A percentile compares a stretch with the other conserved stretches of the same genome.
These are phyloP conservation scores for Alternaria brassicae DNA, from an alignment of 2,329 filamentous ascomycete genomes.

Conservation along the genomic window DNA sequence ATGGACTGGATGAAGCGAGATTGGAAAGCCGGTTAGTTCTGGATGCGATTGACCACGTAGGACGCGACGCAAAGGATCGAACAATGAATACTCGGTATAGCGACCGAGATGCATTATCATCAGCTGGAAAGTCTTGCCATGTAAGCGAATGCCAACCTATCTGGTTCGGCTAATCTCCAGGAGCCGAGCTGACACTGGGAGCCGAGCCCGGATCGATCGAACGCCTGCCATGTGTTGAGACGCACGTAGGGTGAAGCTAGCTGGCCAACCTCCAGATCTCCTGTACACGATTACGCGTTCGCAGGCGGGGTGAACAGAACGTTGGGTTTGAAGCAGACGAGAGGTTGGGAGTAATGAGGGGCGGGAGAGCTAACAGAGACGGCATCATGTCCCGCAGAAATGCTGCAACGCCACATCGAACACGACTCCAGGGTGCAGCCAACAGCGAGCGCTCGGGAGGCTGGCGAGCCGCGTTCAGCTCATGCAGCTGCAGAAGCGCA, in stretches of 20 bases:
- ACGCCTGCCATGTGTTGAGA: slow-evolving; percentile 22
- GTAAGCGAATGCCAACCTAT: slow-evolving; percentile 6
- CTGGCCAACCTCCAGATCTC: slow-evolving; percentile 13
- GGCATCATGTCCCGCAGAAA: slow-evolving; percentile 21
- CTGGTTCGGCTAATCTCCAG: not conserved
- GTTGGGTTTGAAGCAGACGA: slow-evolving; percentile 14
- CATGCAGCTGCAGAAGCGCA: slow-evolving; percentile 12
- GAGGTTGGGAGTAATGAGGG: slow-evolving; percentile 25
- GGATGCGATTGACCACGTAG: not conserved
- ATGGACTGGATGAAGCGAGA: slow-evolving; percentile 4
- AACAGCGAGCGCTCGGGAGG: slow-evolving; percentile 14
- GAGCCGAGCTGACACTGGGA: slow-evolving; percentile 5
- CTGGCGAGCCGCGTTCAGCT: slow-evolving; percentile 16
- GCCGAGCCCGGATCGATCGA: slow-evolving; percentile 12
- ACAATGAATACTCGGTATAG: not conserved
- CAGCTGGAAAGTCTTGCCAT: not conserved
- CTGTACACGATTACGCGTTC: slow-evolving; percentile 26
- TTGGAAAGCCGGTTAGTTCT: not conserved
- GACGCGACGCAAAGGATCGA: not conserved
- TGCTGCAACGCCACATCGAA: slow-evolving; percentile 8
- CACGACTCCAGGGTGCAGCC: slow-evolving; percentile 5
- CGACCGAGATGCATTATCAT: slow-evolving; percentile 1
- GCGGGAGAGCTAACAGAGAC: slow-evolving; percentile 28
- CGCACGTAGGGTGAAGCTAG: slow-evolving; percentile 15
- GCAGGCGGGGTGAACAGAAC: slow-evolving; percentile 15